phyloP scores from a whole-genome alignment of 164 flowering plant species.

The Sextonia rubra region DNA sequence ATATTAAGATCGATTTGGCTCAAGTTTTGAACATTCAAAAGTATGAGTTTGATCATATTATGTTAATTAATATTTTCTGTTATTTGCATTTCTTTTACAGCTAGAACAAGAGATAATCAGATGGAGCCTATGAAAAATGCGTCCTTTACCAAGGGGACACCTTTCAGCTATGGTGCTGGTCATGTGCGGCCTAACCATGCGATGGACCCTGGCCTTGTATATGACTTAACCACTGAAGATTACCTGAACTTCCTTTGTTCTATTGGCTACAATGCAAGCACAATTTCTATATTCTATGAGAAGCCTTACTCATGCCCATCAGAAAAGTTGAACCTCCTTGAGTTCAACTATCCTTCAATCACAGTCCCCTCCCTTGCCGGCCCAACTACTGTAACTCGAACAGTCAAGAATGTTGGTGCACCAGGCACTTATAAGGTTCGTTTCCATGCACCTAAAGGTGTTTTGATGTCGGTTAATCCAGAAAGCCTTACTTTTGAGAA shows the following conservation, averaged over 20 bases:
- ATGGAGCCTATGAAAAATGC: conserved; percentile 28
- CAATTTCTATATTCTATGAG: neutral
- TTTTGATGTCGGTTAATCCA: conserved; percentile 42
- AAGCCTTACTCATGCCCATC: conserved; percentile 19
- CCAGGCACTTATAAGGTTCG: conserved; percentile 41
- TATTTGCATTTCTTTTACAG: conserved; percentile 22
- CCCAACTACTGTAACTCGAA: conserved; percentile 42
- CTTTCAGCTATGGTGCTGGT: conserved; percentile 54
- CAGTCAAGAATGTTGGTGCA: conserved; percentile 59
- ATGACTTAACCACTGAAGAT: conserved; percentile 42
- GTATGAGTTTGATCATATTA: neutral
- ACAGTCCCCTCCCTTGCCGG: conserved; percentile 49
- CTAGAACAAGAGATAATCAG: conserved; percentile 42
- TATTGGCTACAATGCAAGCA: conserved; percentile 25
- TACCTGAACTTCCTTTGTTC: conserved; percentile 55
- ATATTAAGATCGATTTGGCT: neutral
- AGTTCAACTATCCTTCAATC: conserved; percentile 61
- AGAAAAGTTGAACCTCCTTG: conserved; percentile 3
- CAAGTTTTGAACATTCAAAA: neutral
- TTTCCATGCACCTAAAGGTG: conserved; percentile 35
- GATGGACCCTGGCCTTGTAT: conserved; percentile 62
- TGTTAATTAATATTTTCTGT: neutral
- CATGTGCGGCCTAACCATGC: conserved; percentile 56
- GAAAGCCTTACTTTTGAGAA: conserved; percentile 31
- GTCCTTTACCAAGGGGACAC: conserved; percentile 29